phyloP scores from a whole-genome alignment of 106 monocot species.

The Apostasia ramifera region DNA sequence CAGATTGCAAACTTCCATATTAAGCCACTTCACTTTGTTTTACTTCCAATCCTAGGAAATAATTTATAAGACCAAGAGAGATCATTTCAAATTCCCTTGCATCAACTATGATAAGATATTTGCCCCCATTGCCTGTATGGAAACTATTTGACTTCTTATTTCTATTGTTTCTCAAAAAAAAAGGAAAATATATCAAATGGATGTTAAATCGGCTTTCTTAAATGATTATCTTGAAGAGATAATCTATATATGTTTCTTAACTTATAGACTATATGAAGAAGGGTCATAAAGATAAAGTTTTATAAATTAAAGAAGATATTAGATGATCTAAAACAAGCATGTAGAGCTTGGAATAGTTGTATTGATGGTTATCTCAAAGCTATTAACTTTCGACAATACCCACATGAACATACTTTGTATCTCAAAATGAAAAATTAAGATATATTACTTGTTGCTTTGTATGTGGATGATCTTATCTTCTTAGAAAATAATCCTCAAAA shows the following conservation, averaged over 20 bases:
- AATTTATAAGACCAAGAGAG: background rate
- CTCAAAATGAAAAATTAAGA: background rate
- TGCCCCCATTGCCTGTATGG: background rate
- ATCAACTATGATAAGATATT: background rate
- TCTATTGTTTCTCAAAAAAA: slow-evolving; percentile 1
- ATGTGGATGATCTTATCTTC: slow-evolving; percentile 15
- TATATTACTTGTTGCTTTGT: background rate
- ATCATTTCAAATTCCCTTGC: background rate
- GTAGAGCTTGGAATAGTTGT: background rate
- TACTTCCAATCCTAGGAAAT: slow-evolving; percentile 1
- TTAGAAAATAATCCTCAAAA: background rate
- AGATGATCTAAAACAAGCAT: background rate
- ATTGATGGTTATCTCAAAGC: background rate
- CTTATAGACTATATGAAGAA: background rate
- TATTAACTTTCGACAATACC: slow-evolving; percentile 5
- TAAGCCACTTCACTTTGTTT: slow-evolving; percentile 2
- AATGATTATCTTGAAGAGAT: no score
- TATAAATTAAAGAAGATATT: background rate
- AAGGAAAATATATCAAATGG: background rate
- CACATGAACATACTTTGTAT: slow-evolving; percentile 6
- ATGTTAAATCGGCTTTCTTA: background rate
- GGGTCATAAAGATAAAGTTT: background rate
- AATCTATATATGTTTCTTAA: background rate
- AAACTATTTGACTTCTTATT: background rate
- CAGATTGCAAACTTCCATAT: slow-evolving; percentile 10